Evolutionary conservation across 176 grass and related monocot genomes (phyloP).

Genomic region (Rhipidocladum racemiflorum): DNA sequence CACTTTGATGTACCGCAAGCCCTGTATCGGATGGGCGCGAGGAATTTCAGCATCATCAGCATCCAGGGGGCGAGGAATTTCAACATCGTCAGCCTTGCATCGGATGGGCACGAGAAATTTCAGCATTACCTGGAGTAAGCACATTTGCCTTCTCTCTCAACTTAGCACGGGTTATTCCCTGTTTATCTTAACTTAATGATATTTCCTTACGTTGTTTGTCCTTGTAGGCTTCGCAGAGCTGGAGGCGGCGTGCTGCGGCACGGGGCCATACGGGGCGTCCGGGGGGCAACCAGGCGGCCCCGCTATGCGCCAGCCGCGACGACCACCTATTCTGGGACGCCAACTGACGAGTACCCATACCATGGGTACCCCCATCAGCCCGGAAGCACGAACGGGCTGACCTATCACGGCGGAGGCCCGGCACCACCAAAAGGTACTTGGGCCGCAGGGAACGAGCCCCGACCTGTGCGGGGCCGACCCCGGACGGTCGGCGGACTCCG

Average conservation of each 20-base stretch:
- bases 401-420: no score
- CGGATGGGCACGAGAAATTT: no score
- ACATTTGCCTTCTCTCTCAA: background rate
- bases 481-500: no score
- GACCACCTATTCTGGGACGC: slow-evolving; percentile 55
- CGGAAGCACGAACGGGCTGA: no score
- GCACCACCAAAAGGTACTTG: no score
- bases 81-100: no score
- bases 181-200: background rate
- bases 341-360: no score
- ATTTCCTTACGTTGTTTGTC: background rate
- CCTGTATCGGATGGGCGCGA: slow-evolving; percentile 34
- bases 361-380: no score
- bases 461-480: no score
- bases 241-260: slow-evolving; percentile 48
- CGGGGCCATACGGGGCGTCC: slow-evolving; percentile 10
- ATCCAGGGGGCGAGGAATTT: no score
- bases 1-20: slow-evolving; percentile 2
- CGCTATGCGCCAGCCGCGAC: slow-evolving; percentile 34
- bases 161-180: background rate
- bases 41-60: slow-evolving; percentile 57
- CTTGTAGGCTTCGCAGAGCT: slow-evolving; percentile 44
- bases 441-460: no score
- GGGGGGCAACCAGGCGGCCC: slow-evolving; percentile 22
- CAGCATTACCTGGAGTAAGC: slow-evolving; percentile 33